Evolutionary conservation across 768 basidiomycete species (phyloP), one percentile per base, ranked within the genome.

Genomic region (Calocybe indica): DNA sequence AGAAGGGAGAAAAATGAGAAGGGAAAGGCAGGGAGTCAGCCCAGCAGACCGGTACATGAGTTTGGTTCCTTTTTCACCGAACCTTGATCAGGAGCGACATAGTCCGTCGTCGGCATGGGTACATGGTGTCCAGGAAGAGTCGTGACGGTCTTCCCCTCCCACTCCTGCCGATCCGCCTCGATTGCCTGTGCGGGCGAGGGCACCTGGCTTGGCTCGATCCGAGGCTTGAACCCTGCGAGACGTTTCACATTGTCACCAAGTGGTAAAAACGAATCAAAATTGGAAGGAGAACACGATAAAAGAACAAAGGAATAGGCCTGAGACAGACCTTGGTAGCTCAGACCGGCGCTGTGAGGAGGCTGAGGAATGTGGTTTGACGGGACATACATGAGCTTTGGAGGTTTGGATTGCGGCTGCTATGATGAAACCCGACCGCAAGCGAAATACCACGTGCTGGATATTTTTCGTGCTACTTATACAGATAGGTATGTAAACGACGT

Each of bases 1-100:
- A 47, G 39, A 12, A 37, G 22, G n/a, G n/a, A 14, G 30, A 35
- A 8, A 30, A 42, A 36, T 22, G 22, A 4, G 15, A 48, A n/a
- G 39, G 28, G 36, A 14, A n/a, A 10, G 36, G 11, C 10, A 31
- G 13, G 43, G 22, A 22, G 22, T 22, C 22, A 22, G 22, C 22
- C 22, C 22, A 22, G 22, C 22, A 22, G 22, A 22, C 22, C 22
- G 22, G 4, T 22, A 4, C 22, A 22, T 4, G 31, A 33, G 4
- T 32, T 12, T 22, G 28, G 10, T 8, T 43, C 12, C n/a, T n/a
- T n/a, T 34, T 43, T 30, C 31, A 43, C 8, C 60, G 22, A 30
- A 72, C 78, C 95, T 76, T 98, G 92, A 69, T 99, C 95, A 48
- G 97, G 76, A n/a, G 89, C 83, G 48, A 84, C 70, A 56, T 80